Base-by-base conservation (phyloP, 2,329 filamentous ascomycete species). In the Venturia asperata region DNA sequence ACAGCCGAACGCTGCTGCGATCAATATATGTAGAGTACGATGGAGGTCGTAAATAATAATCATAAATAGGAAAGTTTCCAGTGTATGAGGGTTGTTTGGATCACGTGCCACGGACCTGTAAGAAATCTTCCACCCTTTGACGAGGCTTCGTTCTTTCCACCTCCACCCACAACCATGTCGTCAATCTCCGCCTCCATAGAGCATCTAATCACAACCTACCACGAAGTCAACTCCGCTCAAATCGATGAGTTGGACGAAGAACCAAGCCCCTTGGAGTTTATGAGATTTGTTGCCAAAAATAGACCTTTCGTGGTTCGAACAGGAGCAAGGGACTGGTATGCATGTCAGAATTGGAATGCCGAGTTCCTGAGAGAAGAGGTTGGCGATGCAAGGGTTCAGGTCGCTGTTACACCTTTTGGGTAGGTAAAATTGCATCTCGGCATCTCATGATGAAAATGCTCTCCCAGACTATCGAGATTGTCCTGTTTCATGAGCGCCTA, bases 201-300 rank as follows among this genome's bases (percentile, higher is more conserved):
- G 64, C 61, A 64, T 13, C 58, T 66, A 7, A 62, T 66, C 21
- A 47, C 27, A 11, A 58, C 24, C 24, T 92, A 90, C 75, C 84
- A 88, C 71, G 89, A 91, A 69, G 82, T 92, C 64, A 93, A 93
- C 72, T 75, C 80, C 65, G 73, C 77, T 27, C 70, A 71, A 19
- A 79, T 92, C 65, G 83, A 88, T 58, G 85, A 86, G 69, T 80
- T 92, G 2, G 55, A 78, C 17, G 79, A 83, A 52, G 84, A 87
- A 61, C 90, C 90, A 4, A 89, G 86, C 37, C 83, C 90, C 0
- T 81, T 94, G 6, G 87, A 92, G 71, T 93, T 93, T 73, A 88
- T 92, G 85, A 84, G 88, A 70, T 88, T 86, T 74, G 89, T 92
- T 24, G 82, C 87, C 19, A 81, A 79, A 43, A 94, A 93, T 72